Evolutionary conservation across 2,329 filamentous ascomycete genomes (phyloP), one percentile per base, ranked within the genome.

Genomic region (Didymella pinodella): DNA sequence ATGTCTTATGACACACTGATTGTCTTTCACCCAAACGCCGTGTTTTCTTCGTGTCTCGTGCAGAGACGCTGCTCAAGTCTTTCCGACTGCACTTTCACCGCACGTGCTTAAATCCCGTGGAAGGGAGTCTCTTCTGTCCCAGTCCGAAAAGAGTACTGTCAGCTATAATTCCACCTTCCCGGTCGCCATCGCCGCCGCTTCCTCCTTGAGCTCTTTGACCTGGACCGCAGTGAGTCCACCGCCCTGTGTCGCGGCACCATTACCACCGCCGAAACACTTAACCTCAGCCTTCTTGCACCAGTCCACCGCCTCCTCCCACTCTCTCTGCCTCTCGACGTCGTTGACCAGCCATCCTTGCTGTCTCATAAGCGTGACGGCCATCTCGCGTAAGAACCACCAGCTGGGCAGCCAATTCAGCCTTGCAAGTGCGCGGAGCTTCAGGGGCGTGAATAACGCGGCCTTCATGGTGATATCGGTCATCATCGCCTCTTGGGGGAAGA

Each of bases 321-420:
- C 18, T 1, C 3, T 29, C 18, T 52, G 26, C 63, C 62, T 65
- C 7, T 59, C 63, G 11, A 20, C 31, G 45, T 67, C 65, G 26
- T 65, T 57, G 1, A 65, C 5, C 18, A 29, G 7, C 49, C 53
- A 59, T 11, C 34, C 28, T 25, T 16, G 4, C 2, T n/a, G 43
- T 11, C 12, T 12, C 40, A 64, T 40, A 5, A 41, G 8, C 7
- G 1, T n/a, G 4, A 31, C 16, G 1, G 58, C 44, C 32, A 49
- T 44, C 18, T 61, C 58, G 14, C 65, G 62, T 14, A 71, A 29
- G 25, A 63, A 65, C 67, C 67, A 72, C 68, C 68, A 70, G 2
- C 61, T 65, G 0, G 68, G 65, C 29, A 71, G 12, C n/a, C 62
- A 62, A 1, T 66, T 66, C n/a, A 68, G 41, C 8, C 46, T 59